Conservation (phyloP, 148 eudicot species). For the Rhododendron kiyosumense region DNA sequence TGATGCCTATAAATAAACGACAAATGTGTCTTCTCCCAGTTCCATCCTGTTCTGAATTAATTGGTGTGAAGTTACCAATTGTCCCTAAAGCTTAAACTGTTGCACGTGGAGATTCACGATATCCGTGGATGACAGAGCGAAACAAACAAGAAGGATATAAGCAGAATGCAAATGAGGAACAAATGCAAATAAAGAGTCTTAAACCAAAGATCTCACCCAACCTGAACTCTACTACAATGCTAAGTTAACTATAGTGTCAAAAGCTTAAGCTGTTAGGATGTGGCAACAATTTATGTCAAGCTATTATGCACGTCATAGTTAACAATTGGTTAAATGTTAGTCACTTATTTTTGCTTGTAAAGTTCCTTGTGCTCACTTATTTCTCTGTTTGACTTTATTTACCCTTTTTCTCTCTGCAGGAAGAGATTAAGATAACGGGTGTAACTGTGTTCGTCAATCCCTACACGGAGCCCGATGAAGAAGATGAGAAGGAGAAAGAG, state of each 20-base stretch:
- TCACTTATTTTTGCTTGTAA: not conserved
- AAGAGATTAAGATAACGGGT: constrained; percentile 81
- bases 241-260: not conserved
- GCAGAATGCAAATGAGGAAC: not conserved
- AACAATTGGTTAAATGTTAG: not conserved
- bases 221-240: not conserved
- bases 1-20: not conserved
- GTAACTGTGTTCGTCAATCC: constrained; percentile 80
- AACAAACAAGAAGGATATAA: not conserved
- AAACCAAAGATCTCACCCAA: not conserved
- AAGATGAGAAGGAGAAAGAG: constrained; percentile 57
- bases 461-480: constrained; percentile 79
- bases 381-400: not conserved
- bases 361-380: not conserved
- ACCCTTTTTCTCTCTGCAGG: constrained; percentile 45
- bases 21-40: not conserved
- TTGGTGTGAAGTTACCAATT: not conserved
- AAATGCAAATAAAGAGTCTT: not conserved
- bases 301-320: not conserved
- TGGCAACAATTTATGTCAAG: not conserved
- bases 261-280: not conserved
- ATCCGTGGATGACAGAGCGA: not conserved
- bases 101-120: not conserved
- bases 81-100: not conserved
- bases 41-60: not conserved